phyloP scores from a whole-genome alignment of 352 stramenopile genomes.

The Globisporangium nodosum region DNA sequence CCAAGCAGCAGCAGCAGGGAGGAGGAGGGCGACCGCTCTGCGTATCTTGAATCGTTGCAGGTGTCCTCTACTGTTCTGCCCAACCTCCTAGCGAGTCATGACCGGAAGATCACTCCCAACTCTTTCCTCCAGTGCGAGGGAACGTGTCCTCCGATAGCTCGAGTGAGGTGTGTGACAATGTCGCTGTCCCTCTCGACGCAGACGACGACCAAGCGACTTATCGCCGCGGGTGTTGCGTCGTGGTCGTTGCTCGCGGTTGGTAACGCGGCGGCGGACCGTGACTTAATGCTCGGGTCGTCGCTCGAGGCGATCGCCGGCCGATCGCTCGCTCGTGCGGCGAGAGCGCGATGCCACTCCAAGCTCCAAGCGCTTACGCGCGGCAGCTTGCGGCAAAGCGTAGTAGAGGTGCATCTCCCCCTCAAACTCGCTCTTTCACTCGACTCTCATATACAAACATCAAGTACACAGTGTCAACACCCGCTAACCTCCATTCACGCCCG shows the following conservation, averaged over 20 bases:
- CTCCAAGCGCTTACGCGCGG: no score
- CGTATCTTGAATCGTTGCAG: no score
- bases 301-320: not conserved
- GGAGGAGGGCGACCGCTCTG: no score
- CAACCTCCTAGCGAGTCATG: no score
- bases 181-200: no score
- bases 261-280: not conserved
- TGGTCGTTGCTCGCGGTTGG: not conserved
- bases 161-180: no score
- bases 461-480: not conserved
- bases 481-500: no score
- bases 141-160: no score
- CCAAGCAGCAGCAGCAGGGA: not conserved
- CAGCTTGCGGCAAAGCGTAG: not conserved
- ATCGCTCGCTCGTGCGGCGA: not conserved
- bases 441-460: not conserved
- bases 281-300: not conserved
- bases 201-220: not conserved
- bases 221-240: not conserved
- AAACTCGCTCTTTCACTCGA: not conserved
- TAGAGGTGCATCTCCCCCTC: not conserved
- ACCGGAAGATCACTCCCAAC: no score
- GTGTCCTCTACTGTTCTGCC: no score
- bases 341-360: not conserved
- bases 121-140: no score